Percentiles rank a stretch among this genome's conserved stretches.
These are phyloP conservation scores for Aspergillus avenaceus DNA, from an alignment of 495 filamentous ascomycete species.

Conservation along the genomic window DNA sequence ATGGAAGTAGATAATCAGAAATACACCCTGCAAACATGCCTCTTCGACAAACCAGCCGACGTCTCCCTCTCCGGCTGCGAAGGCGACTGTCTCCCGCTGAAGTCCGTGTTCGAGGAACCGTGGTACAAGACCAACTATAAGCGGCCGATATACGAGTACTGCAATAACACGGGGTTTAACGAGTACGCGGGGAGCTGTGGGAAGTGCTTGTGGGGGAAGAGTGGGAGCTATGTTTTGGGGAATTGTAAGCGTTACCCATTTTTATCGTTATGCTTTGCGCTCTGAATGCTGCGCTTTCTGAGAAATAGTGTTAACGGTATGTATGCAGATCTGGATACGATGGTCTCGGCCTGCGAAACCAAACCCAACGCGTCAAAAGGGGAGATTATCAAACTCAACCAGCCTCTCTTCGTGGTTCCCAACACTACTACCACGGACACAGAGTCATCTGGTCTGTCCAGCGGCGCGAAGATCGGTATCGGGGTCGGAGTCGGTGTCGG, in stretches of 20 bases:
- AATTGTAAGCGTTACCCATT: too few relatives aligned
- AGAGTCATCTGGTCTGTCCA: not conserved
- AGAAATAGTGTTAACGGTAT: not conserved
- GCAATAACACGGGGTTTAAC: not conserved
- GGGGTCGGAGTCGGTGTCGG: conserved; percentile 4
- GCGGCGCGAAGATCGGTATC: not conserved
- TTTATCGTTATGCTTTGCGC: too few relatives aligned
- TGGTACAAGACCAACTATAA: not conserved
- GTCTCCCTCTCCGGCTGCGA: not conserved
- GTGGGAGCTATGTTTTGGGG: not conserved
- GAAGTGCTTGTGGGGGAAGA: not conserved
- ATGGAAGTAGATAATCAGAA: not conserved
- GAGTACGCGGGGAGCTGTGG: not conserved
- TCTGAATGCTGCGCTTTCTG: too few relatives aligned
- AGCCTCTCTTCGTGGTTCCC: not conserved
- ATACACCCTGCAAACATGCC: not conserved
- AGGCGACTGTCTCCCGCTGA: not conserved
- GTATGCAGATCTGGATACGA: not conserved
- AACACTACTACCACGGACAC: not conserved
- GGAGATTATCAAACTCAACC: not conserved
- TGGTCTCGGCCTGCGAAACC: not conserved
- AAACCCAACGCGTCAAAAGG: not conserved
- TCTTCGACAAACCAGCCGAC: not conserved
- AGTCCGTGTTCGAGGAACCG: not conserved
- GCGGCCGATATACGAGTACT: not conserved